Base-by-base conservation (phyloP, 1,139 yeast species). In the Yamadazyma dendronema region DNA sequence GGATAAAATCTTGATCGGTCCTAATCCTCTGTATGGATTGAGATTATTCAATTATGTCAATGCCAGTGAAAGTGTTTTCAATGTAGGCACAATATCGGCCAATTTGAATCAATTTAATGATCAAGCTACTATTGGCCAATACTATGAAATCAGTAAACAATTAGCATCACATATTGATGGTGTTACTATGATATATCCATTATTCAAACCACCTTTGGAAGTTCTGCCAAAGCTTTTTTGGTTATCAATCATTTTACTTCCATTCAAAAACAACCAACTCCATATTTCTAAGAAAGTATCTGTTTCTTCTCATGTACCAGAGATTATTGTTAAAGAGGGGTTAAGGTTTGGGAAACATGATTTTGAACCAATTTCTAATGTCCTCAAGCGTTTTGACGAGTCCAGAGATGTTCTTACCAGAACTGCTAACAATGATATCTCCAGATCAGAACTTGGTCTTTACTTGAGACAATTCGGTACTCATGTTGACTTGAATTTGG, bases 1-100 rank as follows among this genome's bases (percentile, higher is more conserved):
- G 36, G 80, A 74, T 35, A 94, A 94, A 59, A 84, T 84, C 28
- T 63, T 90, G 28, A 61, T 62, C n/a, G 79, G 94, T 17, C 52
- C 58, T 4, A 72, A 82, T 47, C 87, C 95, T 0, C 63, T 72
- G 0, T 72, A 77, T 43, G 96, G 94, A 0, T 61, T 89, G 34
- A 61, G 68, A 15, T 59, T 85, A 39, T 69, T 90, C 28, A 74
- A 74, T 31, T 63, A 70, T 33, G 75, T 79, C 10, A 69, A 71
- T 1, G 67, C 88, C 30, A 77, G 74, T 29, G 69, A 74, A 26
- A 69, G 78, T n/a, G 76, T 87, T 3, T 85, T 87, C 55, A 65
- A 64, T 36, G 55, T 70, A 17, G 75, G 73, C 1, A 50, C 56
- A 3, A 32, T 34, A 3, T 37, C 33, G n/a, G 21, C 29, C 7